These are phyloP conservation scores for Metschnikowia shivogae DNA, from an alignment of 805 yeast species.

Conservation along the genomic window DNA sequence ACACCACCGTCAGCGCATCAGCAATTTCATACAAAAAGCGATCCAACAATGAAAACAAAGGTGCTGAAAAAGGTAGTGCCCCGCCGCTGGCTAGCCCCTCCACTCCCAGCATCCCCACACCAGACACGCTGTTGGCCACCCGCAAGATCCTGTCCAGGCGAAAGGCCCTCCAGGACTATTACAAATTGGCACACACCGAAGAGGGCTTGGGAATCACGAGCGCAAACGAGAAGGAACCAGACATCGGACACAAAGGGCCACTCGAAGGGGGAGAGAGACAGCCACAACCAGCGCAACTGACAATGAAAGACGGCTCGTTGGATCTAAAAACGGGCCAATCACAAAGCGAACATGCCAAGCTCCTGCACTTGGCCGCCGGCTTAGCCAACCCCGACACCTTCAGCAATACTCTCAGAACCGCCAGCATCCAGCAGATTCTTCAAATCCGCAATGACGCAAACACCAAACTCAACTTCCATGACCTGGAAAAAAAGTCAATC, in stretches of 20 bases:
- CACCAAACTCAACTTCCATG: constrained; percentile 47
- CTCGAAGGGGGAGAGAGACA: too few species aligned
- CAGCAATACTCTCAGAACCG: constrained; percentile 2
- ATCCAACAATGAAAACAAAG: not conserved
- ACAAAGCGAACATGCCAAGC: not conserved
- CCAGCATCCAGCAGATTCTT: constrained; percentile 11
- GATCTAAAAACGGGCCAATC: not conserved
- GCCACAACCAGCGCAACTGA: too few species aligned
- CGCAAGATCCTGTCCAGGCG: constrained; percentile 38
- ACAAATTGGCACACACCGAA: constrained; percentile 20
- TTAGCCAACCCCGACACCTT: not conserved
- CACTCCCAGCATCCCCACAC: not conserved
- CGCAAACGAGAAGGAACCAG: not conserved
- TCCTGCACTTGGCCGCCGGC: not conserved
- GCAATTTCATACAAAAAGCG: constrained; percentile 31
- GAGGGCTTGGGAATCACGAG: not conserved
- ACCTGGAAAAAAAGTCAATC: constrained; percentile 62
- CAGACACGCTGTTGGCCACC: constrained; percentile 8
- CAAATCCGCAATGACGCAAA: constrained; percentile 21
- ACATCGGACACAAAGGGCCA: too few species aligned
- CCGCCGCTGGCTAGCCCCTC: not conserved
- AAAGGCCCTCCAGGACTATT: constrained; percentile 41
- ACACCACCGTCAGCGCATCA: constrained; percentile 12
- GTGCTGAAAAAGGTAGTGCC: not conserved
- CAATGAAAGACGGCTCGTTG: not conserved